Evolutionary conservation across 441 rosid genomes (phyloP), one percentile per base, ranked within the genome.

Genomic region (Arabidopsis hybrid): DNA sequence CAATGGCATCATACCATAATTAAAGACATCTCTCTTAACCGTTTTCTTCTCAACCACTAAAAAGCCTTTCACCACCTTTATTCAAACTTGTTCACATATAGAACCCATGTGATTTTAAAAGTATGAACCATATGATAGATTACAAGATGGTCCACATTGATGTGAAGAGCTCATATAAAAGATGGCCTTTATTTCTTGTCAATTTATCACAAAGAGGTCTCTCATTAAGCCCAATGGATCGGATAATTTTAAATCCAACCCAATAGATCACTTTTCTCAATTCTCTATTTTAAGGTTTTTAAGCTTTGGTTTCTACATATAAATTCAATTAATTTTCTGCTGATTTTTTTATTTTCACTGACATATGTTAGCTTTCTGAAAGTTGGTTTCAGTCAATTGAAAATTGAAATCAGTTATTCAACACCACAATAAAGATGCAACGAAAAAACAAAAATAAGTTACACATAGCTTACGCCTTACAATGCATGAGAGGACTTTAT

Each of bases 161-260:
- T 3, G 26, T 21, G 26, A 21, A 21, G 26, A 21, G 26, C 29
- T 32, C 9, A 2, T 21, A 21, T 21, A 4, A 5, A 45, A 14
- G 31, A 29, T 6, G 10, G 16, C 35, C 35, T 43, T 34, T 21
- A 3, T 45, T 34, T 35, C 21, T 32, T 32, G 32, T 55, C 11
- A 40, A 8, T 17, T 34, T 18, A 34, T 21, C 12, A 58, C 9
- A 21, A 18, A 46, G 26, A 34, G 36, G 35, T 2, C 38, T 56
- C 72, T 43, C n/a, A 49, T 4, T 29, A 10, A 39, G 14, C 60
- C 60, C 60, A 71, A 17, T n/a, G 16, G 43, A 16, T 10, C 51
- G 14, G 1, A 46, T 59, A 1, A 21, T 49, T 38, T 31, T 5
- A 38, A 49, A 39, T 39, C 67, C 60, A 49, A 21, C 74, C 40